Base-by-base conservation (phyloP, 2,329 filamentous ascomycete genomes). In the Colletotrichum brevisporum region DNA sequence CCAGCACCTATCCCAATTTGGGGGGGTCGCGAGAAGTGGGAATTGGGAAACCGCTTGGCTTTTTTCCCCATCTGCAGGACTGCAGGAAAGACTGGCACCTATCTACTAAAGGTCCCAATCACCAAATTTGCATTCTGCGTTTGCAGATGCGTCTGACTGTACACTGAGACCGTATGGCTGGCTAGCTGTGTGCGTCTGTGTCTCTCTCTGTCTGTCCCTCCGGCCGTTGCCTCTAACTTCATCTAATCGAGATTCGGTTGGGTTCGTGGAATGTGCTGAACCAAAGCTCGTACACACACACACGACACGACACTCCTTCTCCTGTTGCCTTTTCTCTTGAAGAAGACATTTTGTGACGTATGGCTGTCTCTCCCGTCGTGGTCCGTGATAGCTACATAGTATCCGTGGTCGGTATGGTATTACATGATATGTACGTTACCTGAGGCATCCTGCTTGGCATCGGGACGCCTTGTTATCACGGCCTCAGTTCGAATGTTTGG, bases 261-360 rank as follows among this genome's bases (percentile, higher is more conserved):
- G 43, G 51, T 15, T 52, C 43, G 39, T 52, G 59, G 64, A 67
- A 52, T 64, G 41, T n/a, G 41, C 31, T 36, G 31, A 36, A 36
- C 27, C 27, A 36, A 10, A 36, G 10, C 31, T 36, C 31, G 31
- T 9, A 36, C 31, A 10, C 31, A 10, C 21, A n/a, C n/a, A n/a
- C n/a, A n/a, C n/a, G n/a, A n/a, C n/a, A 12, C 9, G 31, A 36
- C 31, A 3, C 10, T 36, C 31, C 31, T 15, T 3, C 16, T 43
- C 13, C 41, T 15, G 41, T 5, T 43, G 15, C 41, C 41, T 15
- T 43, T 5, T 43, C 41, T 36, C 31, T 36, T 36, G 31, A 36
- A 36, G 41, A 43, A 59, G 56, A 47, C 31, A 59, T 59, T 36
- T 2, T 9, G 27, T 59, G 56, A 59, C 56, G 56, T 59, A 59